Percentiles rank a stretch among this genome's conserved stretches.
Evolutionary conservation across 148 eudicot species (phyloP).

Genomic region (Fagopyrum esculentum): DNA sequence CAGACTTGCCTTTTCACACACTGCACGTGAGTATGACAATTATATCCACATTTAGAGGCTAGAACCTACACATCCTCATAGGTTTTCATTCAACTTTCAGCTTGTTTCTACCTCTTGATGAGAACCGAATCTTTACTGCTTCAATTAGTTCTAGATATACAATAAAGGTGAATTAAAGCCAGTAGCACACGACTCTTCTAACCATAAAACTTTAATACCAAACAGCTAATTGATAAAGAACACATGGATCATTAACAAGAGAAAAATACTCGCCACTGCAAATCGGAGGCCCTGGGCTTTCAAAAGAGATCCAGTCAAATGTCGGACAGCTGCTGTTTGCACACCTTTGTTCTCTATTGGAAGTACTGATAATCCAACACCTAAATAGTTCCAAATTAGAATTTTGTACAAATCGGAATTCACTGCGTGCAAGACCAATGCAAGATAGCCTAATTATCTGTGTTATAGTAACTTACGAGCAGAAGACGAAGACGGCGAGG

Average conservation of each 20-base stretch:
- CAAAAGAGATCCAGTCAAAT: constrained; percentile 58
- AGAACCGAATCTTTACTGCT: background rate
- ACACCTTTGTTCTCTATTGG: constrained; percentile 24
- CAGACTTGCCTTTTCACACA: too few species aligned
- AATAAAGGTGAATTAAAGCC: background rate
- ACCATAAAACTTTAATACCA: background rate
- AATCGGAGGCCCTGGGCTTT: constrained; percentile 67
- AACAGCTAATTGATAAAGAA: background rate
- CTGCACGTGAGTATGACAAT: background rate
- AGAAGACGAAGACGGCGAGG: background rate
- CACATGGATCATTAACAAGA: background rate
- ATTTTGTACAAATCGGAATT: background rate
- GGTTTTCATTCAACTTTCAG: background rate
- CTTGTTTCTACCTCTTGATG: background rate
- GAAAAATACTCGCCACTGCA: constrained; percentile 49
- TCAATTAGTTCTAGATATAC: background rate
- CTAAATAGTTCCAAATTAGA: constrained; percentile 16
- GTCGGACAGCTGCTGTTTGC: constrained; percentile 61
- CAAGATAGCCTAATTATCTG: background rate
- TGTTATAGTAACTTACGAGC: constrained; percentile 1
- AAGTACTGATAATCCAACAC: constrained; percentile 30
- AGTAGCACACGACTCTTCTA: background rate
- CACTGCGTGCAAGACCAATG: background rate
- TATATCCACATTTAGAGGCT: background rate
- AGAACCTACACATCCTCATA: constrained; percentile 4